These are phyloP conservation scores for Saitozyma podzolica DNA, from an alignment of 768 basidiomycete species.

Conservation along the genomic window DNA sequence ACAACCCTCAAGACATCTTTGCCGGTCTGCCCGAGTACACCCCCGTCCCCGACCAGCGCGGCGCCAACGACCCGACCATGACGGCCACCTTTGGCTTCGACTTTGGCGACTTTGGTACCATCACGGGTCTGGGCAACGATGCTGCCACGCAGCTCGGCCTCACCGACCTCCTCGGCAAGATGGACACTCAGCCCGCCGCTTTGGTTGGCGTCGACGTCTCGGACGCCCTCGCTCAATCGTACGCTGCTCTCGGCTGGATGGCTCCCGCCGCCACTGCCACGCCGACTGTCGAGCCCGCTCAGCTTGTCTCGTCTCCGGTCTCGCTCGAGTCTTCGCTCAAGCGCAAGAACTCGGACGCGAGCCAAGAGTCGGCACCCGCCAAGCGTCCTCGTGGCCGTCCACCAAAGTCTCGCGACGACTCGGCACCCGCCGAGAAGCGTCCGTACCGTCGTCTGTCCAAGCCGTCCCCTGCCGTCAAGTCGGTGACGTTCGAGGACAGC, in stretches of 20 bases:
- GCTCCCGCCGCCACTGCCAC: slow-evolving; percentile 8
- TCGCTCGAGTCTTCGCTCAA: slow-evolving; percentile 14
- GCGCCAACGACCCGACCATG: slow-evolving; percentile 33
- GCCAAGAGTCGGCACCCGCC: slow-evolving; percentile 10
- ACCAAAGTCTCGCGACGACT: slow-evolving; percentile 16
- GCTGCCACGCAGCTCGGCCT: slow-evolving; percentile 30
- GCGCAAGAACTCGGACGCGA: slow-evolving; percentile 28
- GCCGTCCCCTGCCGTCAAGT: neutral
- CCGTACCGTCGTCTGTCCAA: slow-evolving; percentile 13
- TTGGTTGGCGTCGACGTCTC: slow-evolving; percentile 11
- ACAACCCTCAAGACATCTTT: slow-evolving; percentile 14
- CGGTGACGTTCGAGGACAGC: slow-evolving; percentile 12
- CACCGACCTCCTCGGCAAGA: slow-evolving; percentile 21
- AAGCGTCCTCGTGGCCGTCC: slow-evolving; percentile 30
- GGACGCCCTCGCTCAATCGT: slow-evolving; percentile 10
- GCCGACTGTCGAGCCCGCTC: slow-evolving; percentile 2
- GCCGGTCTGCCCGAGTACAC: slow-evolving; percentile 1
- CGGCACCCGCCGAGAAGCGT: slow-evolving; percentile 4
- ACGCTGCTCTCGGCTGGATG: slow-evolving; percentile 9
- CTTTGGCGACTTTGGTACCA: slow-evolving; percentile 29
- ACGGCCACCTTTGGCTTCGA: slow-evolving; percentile 28
- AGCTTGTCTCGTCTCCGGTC: slow-evolving; percentile 3
- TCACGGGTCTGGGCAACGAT: slow-evolving; percentile 24
- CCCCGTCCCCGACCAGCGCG: slow-evolving; percentile 11
- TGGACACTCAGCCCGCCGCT: slow-evolving; percentile 12